A percentile compares a stretch with the other conserved stretches of the same genome.
These are phyloP conservation scores for Pythium oligandrum DNA, from an alignment of 352 stramenopile genomes.

Conservation along the genomic window DNA sequence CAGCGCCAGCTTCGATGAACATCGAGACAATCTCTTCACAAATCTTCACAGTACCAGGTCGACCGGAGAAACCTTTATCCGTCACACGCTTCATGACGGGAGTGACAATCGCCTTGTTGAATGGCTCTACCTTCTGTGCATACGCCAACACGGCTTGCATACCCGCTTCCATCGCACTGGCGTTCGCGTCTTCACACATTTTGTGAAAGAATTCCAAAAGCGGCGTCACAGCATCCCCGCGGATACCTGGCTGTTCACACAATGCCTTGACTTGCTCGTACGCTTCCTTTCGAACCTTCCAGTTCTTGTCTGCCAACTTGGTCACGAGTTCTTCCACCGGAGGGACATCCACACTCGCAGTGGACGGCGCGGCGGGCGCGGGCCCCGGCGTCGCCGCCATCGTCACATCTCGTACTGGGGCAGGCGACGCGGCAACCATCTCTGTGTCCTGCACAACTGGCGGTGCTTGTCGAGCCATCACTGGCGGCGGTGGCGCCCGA, in stretches of 20 bases:
- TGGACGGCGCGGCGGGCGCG: slow-evolving; percentile 1
- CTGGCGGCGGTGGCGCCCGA: no score
- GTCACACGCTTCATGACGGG: slow-evolving; percentile 70
- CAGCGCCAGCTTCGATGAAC: slow-evolving; percentile 72
- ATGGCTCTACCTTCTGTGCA: slow-evolving; percentile 49
- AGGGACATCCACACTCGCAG: slow-evolving; percentile 12
- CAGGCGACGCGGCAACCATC: slow-evolving; percentile 8
- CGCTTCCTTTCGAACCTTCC: slow-evolving; percentile 81
- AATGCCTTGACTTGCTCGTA: slow-evolving; percentile 69
- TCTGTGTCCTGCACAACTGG: slow-evolving; percentile 9
- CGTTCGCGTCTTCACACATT: slow-evolving; percentile 83
- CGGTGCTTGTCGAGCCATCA: slow-evolving; percentile 1
- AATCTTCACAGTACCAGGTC: slow-evolving; percentile 69
- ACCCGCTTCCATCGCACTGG: slow-evolving; percentile 73
- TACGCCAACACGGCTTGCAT: slow-evolving; percentile 75
- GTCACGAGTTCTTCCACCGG: slow-evolving; percentile 44
- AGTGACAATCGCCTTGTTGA: slow-evolving; percentile 62
- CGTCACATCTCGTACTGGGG: slow-evolving; percentile 2
- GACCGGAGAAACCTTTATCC: slow-evolving; percentile 82
- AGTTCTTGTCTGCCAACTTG: slow-evolving; percentile 80
- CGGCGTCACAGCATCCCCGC: slow-evolving; percentile 36
- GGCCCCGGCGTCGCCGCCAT: slow-evolving; percentile 7
- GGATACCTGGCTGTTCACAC: slow-evolving; percentile 44
- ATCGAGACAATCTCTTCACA: slow-evolving; percentile 70
- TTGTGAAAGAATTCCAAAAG: slow-evolving; percentile 65